Evolutionary conservation across 352 stramenopile genomes (phyloP).

Genomic region (Globisporangium paddicum): DNA sequence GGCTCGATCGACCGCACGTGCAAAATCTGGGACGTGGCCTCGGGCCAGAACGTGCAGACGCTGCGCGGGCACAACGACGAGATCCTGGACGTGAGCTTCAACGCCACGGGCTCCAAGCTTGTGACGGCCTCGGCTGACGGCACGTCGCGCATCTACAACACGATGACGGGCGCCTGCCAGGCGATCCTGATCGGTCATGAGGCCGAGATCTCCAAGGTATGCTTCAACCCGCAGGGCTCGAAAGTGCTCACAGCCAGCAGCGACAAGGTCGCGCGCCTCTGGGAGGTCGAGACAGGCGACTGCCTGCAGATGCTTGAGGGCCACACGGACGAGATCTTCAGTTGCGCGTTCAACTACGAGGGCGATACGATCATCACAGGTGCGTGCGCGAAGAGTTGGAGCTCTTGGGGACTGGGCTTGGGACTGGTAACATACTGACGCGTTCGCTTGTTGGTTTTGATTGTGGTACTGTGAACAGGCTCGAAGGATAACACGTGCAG

Average conservation of each 20-base stretch:
- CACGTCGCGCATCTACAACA: constrained; percentile 95
- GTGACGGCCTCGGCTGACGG: constrained; percentile 92
- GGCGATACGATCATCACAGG: constrained; percentile 96
- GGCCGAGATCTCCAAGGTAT: constrained; percentile 94
- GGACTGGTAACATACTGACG: constrained; percentile 1
- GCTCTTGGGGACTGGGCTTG: not conserved
- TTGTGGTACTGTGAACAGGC: constrained; percentile 18
- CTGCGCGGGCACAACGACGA: constrained; percentile 94
- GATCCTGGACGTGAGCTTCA: constrained; percentile 95
- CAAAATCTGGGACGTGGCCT: constrained; percentile 93
- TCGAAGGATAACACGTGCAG: constrained; percentile 86
- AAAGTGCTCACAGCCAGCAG: constrained; percentile 93
- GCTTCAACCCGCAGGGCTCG: constrained; percentile 94
- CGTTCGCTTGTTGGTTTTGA: not conserved
- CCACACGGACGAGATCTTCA: constrained; percentile 97
- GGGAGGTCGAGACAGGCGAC: constrained; percentile 93
- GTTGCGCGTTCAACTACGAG: constrained; percentile 96
- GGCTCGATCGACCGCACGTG: constrained; percentile 94
- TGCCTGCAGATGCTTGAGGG: constrained; percentile 94
- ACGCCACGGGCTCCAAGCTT: constrained; percentile 92
- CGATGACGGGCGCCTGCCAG: constrained; percentile 93
- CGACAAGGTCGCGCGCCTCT: constrained; percentile 93
- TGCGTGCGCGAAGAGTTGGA: no score
- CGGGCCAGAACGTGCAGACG: constrained; percentile 90
- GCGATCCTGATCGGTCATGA: constrained; percentile 94